Conservation (phyloP, 129 eudicot genomes). For the Sambucus nigra region DNA sequence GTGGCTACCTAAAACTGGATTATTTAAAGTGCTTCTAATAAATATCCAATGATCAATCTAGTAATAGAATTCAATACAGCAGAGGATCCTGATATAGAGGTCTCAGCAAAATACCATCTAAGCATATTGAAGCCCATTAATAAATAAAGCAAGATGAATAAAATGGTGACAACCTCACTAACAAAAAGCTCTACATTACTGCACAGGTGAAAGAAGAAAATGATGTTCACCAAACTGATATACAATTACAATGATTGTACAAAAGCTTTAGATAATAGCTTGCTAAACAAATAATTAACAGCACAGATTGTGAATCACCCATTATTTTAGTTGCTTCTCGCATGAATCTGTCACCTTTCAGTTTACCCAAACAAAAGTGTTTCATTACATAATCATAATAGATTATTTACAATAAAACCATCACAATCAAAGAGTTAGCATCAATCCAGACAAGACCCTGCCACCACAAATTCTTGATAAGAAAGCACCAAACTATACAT, state of each 20-base stretch:
- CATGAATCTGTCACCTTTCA: not conserved
- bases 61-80: too few species aligned
- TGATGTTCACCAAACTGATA: constrained; percentile 18
- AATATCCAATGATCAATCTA: too few species aligned
- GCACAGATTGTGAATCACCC: not conserved
- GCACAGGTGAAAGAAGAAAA: not conserved
- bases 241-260: not conserved
- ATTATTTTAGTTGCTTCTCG: not conserved
- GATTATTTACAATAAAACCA: not conserved
- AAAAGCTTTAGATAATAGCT: not conserved
- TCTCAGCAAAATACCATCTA: too few species aligned
- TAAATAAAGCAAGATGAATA: too few species aligned
- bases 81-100: too few species aligned
- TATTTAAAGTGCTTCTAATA: too few species aligned
- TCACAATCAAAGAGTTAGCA: not conserved
- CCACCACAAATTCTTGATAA: not conserved
- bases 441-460: not conserved
- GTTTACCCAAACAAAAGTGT: not conserved
- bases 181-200: not conserved
- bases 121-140: not conserved
- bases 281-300: not conserved
- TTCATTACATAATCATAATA: not conserved
- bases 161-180: not conserved
- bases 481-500: not conserved
- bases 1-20: too few species aligned